These are phyloP conservation scores for Flaveria floridana DNA, from an alignment of 140 eudicot genomes.

Conservation along the genomic window DNA sequence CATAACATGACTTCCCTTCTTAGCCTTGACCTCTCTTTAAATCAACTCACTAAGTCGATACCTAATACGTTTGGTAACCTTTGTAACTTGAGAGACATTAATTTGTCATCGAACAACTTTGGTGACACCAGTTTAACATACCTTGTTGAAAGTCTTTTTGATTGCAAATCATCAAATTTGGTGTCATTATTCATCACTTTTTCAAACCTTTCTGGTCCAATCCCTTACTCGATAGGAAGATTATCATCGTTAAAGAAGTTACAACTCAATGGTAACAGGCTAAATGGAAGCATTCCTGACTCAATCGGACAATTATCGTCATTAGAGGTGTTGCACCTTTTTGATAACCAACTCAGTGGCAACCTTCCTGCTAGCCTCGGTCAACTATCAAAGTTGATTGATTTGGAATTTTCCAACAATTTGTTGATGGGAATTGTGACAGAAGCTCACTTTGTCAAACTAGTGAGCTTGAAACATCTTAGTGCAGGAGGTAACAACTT, in stretches of 20 bases:
- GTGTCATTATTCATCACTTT: too few species aligned
- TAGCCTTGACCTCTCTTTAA: constrained; percentile 13
- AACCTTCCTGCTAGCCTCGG: not conserved
- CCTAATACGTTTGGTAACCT: constrained; percentile 27
- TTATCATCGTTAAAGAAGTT: too few species aligned
- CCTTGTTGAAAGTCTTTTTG: constrained; percentile 23
- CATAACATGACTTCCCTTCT: constrained; percentile 21
- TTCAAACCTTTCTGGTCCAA: too few species aligned
- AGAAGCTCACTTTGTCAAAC: not conserved
- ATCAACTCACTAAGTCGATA: constrained; percentile 19
- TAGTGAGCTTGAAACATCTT: not conserved
- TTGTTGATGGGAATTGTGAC: not conserved
- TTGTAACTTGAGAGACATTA: constrained; percentile 19
- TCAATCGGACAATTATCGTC: not conserved
- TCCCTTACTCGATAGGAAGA: too few species aligned
- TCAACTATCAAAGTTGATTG: not conserved
- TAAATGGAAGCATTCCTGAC: not conserved
- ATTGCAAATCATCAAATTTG: not conserved
- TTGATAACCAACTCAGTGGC: not conserved
- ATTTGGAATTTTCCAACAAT: not conserved
- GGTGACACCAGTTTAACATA: not conserved
- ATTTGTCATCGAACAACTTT: not conserved
- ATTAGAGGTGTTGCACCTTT: not conserved
- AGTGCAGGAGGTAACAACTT: not conserved
- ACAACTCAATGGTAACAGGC: too few species aligned